A percentile compares a stretch with the other conserved stretches of the same genome.
These are phyloP conservation scores for Cutaneotrichosporon sp. DNA, from an alignment of 1,284 basidiomycete genomes.

Conservation along the genomic window DNA sequence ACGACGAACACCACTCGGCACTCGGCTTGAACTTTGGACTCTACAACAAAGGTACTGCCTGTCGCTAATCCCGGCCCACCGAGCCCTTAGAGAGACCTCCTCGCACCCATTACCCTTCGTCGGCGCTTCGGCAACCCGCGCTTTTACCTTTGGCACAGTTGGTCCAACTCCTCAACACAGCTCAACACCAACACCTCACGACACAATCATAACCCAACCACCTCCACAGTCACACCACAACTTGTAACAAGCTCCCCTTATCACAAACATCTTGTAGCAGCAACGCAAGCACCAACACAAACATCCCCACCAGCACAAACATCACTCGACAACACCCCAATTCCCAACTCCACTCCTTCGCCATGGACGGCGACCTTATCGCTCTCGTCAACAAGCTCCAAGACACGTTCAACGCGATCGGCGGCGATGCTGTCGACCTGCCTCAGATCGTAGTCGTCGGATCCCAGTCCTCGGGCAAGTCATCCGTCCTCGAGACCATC, in stretches of 20 bases:
- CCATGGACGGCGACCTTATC: constrained; percentile 92
- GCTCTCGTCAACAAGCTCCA: constrained; percentile 94
- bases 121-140: neutral
- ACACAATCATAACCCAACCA: no score
- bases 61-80: no score
- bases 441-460: constrained; percentile 49
- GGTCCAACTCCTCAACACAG: neutral
- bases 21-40: no score
- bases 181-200: no score
- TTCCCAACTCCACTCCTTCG: neutral
- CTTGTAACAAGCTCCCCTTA: no score
- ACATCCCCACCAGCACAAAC: no score
- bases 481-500: constrained; percentile 60
- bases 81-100: no score
- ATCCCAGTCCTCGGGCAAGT: constrained; percentile 55
- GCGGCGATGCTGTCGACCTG: constrained; percentile 56
- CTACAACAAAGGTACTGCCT: no score
- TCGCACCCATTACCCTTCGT: neutral
- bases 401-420: constrained; percentile 52
- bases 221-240: neutral
- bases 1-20: no score
- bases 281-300: neutral
- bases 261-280: neutral
- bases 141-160: neutral
- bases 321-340: neutral